A percentile compares a stretch with the other conserved stretches of the same genome.
These are phyloP conservation scores for Jimgerdemannia flammicorona DNA, from an alignment of 192 early-diverging fungal species.

Conservation along the genomic window DNA sequence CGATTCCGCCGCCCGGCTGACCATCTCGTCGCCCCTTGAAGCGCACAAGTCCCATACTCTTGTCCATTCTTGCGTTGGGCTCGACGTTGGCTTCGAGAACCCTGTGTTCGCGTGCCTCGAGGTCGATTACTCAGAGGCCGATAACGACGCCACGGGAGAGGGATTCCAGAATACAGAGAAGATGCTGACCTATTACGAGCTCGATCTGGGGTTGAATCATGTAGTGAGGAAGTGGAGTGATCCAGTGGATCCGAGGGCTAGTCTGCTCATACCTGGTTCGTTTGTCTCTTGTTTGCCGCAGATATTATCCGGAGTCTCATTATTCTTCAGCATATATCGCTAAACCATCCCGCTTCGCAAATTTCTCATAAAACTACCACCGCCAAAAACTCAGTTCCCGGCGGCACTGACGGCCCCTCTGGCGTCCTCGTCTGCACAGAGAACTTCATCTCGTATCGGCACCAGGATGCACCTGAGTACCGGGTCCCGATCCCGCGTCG, in stretches of 20 bases:
- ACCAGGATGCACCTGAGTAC: constrained; percentile 60
- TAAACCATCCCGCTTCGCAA: not conserved
- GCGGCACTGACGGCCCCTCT: constrained; percentile 90
- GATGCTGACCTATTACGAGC: constrained; percentile 90
- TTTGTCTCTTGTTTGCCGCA: not conserved
- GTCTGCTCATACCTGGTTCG: constrained; percentile 73
- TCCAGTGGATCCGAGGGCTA: constrained; percentile 66
- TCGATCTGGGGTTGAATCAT: constrained; percentile 98
- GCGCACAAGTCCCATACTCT: constrained; percentile 81
- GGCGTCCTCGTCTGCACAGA: constrained; percentile 97
- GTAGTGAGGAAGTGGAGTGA: constrained; percentile 96
- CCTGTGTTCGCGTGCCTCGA: constrained; percentile 96
- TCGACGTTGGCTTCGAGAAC: constrained; percentile 99
- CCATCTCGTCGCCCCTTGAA: constrained; percentile 95
- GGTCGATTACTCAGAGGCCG: constrained; percentile 77
- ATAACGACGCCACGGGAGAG: constrained; percentile 70
- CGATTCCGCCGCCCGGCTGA: constrained; percentile 75
- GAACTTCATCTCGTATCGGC: constrained; percentile 82
- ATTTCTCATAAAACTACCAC: not conserved
- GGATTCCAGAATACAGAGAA: constrained; percentile 71
- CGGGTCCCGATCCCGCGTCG: constrained; percentile 82
- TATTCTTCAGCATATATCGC: not conserved
- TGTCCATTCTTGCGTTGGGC: constrained; percentile 75
- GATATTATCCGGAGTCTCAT: not conserved
- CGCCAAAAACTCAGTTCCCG: constrained; percentile 51